Percentiles rank a stretch among this genome's conserved stretches.
Evolutionary conservation across 2,329 filamentous ascomycete species (phyloP).

Genomic region (Neofusicoccum ribis): DNA sequence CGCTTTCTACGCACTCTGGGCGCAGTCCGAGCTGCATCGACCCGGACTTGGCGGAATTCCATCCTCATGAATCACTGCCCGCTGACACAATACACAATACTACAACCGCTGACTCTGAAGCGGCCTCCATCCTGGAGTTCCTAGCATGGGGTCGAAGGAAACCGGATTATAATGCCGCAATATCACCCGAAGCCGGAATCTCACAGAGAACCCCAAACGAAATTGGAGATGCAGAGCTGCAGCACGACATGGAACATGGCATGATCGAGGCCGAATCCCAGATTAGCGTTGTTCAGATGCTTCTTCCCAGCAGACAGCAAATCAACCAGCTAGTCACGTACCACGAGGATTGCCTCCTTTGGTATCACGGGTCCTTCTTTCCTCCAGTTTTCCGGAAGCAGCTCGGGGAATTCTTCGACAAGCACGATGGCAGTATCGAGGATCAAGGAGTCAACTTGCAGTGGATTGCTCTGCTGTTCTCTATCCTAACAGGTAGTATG

Average conservation of each 20-base stretch:
- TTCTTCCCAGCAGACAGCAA: constrained; percentile 35
- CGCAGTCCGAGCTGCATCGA: too few species aligned
- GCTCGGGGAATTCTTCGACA: constrained; percentile 40
- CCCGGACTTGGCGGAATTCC: too few species aligned
- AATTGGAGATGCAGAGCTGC: background rate
- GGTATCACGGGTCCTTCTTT: constrained; percentile 43
- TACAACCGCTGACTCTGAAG: constrained; percentile 29
- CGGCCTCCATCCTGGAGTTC: constrained; percentile 51
- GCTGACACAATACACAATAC: background rate
- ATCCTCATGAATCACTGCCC: too few species aligned
- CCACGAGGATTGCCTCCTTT: constrained; percentile 41
- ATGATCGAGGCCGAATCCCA: constrained; percentile 23
- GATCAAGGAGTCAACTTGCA: constrained; percentile 41
- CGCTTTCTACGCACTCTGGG: background rate
- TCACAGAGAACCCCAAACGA: background rate
- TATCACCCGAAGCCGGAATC: constrained; percentile 22
- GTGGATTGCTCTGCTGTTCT: constrained; percentile 49
- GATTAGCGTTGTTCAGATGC: constrained; percentile 36
- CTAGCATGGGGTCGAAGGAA: constrained; percentile 52
- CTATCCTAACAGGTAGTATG: constrained; percentile 46
- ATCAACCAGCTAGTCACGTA: constrained; percentile 37
- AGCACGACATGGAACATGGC: background rate
- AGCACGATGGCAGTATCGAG: constrained; percentile 36
- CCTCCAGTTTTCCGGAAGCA: constrained; percentile 40
- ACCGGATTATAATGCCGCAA: constrained; percentile 30